Conservation (phyloP, 495 filamentous ascomycete species). For the Neurospora intermedia region DNA sequence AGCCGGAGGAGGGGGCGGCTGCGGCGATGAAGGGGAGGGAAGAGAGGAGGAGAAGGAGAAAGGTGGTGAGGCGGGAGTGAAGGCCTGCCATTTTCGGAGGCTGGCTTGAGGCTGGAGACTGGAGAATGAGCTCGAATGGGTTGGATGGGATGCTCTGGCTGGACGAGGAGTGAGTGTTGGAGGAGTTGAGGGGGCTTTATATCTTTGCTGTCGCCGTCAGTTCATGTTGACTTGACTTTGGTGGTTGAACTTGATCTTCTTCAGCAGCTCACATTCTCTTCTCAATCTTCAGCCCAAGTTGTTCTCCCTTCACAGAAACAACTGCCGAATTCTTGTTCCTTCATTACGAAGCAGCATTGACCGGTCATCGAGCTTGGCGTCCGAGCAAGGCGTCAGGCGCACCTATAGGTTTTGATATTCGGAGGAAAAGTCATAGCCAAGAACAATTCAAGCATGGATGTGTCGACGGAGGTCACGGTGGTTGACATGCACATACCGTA, state of each 20-base stretch:
- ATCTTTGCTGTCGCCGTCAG: background rate
- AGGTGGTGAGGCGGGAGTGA: background rate
- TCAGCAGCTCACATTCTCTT: background rate
- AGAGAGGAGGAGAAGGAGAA: background rate
- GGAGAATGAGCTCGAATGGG: background rate
- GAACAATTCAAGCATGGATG: background rate
- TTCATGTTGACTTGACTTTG: background rate
- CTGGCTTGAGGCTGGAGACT: background rate
- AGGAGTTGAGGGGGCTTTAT: background rate
- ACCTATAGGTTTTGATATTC: background rate
- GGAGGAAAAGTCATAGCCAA: background rate
- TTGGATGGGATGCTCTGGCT: background rate
- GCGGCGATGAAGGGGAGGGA: background rate
- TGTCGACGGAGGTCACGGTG: background rate
- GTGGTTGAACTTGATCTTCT: background rate
- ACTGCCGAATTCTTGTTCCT: background rate
- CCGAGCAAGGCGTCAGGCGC: background rate
- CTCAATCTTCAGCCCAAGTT: too few relatives aligned
- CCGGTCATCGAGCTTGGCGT: background rate
- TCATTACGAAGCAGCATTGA: background rate
- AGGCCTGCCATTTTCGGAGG: background rate
- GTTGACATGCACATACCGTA: background rate
- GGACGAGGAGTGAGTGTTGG: background rate
- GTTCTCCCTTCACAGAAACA: background rate
- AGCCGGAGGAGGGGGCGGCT: slow-evolving; percentile 25